Percentiles rank a stretch among this genome's conserved stretches.
These are phyloP conservation scores for Gliomastix tumulicola DNA, from an alignment of 2,329 filamentous ascomycete genomes.

Conservation along the genomic window DNA sequence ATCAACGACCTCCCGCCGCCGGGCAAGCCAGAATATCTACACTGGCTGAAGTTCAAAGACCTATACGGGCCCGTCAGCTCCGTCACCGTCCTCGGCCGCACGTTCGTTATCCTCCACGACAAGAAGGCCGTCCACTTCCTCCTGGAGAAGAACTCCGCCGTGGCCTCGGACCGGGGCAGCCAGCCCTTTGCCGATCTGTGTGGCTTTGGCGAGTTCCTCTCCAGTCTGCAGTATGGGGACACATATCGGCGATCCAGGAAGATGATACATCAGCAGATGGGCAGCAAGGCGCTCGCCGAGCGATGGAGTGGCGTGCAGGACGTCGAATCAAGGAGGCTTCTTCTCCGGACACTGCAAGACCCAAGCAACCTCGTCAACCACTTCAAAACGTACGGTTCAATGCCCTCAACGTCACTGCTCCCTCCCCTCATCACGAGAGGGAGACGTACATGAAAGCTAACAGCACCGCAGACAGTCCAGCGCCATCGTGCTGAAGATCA, in stretches of 20 bases:
- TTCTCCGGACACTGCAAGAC: slow-evolving; percentile 1
- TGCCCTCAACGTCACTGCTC: too few relatives aligned
- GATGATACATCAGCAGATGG: slow-evolving; percentile 1
- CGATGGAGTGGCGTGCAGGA: slow-evolving; percentile 4
- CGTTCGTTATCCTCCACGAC: slow-evolving; percentile 33
- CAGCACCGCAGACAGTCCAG: slow-evolving; percentile 21
- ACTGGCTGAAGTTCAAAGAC: slow-evolving; percentile 27
- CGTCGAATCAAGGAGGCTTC: slow-evolving; percentile 4
- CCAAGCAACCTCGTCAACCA: slow-evolving; percentile 3
- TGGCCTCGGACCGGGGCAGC: slow-evolving; percentile 6
- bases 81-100: slow-evolving; percentile 16
- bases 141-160: slow-evolving; percentile 15
- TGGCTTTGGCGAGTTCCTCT: slow-evolving; percentile 1
- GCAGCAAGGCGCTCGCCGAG: background rate
- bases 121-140: slow-evolving; percentile 23
- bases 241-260: background rate
- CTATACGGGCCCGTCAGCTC: slow-evolving; percentile 19
- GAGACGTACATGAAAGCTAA: too few relatives aligned
- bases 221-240: background rate
- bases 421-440: too few relatives aligned
- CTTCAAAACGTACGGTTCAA: slow-evolving; percentile 5
- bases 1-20: slow-evolving; percentile 32
- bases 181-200: slow-evolving; percentile 1
- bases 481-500: slow-evolving; percentile 16
- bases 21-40: slow-evolving; percentile 18